phyloP scores from a whole-genome alignment of 1,139 yeast genomes.

The Petasospora fabianii region DNA sequence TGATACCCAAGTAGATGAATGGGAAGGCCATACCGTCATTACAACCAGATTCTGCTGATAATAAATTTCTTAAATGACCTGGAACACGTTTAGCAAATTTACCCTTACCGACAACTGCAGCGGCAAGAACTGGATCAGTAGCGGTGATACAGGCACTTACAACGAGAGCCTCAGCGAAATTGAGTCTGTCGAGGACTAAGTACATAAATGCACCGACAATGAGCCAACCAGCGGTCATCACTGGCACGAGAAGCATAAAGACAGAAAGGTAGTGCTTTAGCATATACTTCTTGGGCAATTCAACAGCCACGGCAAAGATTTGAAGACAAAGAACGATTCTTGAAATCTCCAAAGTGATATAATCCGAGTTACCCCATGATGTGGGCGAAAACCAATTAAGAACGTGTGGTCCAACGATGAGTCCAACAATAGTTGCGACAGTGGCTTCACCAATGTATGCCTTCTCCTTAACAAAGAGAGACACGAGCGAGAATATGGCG shows the following conservation, averaged over 20 bases:
- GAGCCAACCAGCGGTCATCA: slow-evolving; percentile 94
- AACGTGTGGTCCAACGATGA: slow-evolving; percentile 93
- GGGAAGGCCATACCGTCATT: slow-evolving; percentile 99
- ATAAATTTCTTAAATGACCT: slow-evolving; percentile 85
- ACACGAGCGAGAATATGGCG: slow-evolving; percentile 80
- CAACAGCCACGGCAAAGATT: slow-evolving; percentile 97
- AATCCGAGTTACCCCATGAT: slow-evolving; percentile 88
- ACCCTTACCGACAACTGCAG: slow-evolving; percentile 97
- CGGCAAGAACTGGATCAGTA: slow-evolving; percentile 96
- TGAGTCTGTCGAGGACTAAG: slow-evolving; percentile 78
- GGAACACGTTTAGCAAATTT: slow-evolving; percentile 97
- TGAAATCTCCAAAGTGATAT: slow-evolving; percentile 82
- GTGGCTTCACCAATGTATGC: slow-evolving; percentile 95
- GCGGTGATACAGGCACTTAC: slow-evolving; percentile 95
- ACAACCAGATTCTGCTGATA: slow-evolving; percentile 94
- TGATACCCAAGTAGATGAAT: slow-evolving; percentile 73
- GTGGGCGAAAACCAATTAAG: slow-evolving; percentile 84
- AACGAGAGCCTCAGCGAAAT: slow-evolving; percentile 71
- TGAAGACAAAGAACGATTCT: slow-evolving; percentile 87
- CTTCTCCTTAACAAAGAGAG: slow-evolving; percentile 85
- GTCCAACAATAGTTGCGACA: slow-evolving; percentile 86
- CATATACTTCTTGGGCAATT: slow-evolving; percentile 91
- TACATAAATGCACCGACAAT: slow-evolving; percentile 83
- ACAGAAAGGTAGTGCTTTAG: slow-evolving; percentile 87
- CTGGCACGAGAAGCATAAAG: slow-evolving; percentile 73